These are phyloP conservation scores for Claviceps monticola DNA, from an alignment of 2,329 filamentous ascomycete genomes.

Conservation along the genomic window DNA sequence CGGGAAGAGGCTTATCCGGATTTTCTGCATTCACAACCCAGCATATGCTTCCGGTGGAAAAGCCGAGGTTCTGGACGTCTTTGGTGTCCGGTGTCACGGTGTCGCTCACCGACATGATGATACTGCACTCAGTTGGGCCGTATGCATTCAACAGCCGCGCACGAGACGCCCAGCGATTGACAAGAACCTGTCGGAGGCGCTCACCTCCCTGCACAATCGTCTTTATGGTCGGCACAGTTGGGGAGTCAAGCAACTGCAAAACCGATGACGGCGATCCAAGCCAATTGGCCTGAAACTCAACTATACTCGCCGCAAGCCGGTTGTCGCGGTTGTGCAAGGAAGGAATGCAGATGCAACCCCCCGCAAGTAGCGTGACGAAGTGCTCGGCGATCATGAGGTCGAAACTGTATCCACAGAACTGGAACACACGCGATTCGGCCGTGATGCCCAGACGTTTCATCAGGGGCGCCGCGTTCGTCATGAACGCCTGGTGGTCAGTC, in stretches of 20 bases:
- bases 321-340: background rate
- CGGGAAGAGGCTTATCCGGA: slow-evolving; percentile 6
- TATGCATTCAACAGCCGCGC: background rate
- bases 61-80: slow-evolving; percentile 15
- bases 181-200: background rate
- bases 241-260: background rate
- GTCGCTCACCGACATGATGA: too few species aligned
- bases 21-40: slow-evolving; percentile 14
- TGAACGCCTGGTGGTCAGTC: background rate
- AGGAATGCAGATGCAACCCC: slow-evolving; percentile 1
- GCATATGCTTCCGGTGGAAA: slow-evolving; percentile 5
- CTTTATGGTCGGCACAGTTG: background rate
- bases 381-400: slow-evolving; percentile 1
- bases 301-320: background rate
- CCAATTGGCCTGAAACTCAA: background rate
- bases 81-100: background rate
- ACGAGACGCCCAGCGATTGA: background rate
- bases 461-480: background rate
- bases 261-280: background rate
- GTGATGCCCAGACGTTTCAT: background rate
- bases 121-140: background rate
- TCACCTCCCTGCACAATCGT: background rate
- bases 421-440: background rate
- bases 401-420: slow-evolving; percentile 2
- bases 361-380: background rate